Percentiles rank a stretch among this genome's conserved stretches.
These are phyloP conservation scores for Schrenkiella parvula DNA, from an alignment of 345 rosid genomes.

Conservation along the genomic window DNA sequence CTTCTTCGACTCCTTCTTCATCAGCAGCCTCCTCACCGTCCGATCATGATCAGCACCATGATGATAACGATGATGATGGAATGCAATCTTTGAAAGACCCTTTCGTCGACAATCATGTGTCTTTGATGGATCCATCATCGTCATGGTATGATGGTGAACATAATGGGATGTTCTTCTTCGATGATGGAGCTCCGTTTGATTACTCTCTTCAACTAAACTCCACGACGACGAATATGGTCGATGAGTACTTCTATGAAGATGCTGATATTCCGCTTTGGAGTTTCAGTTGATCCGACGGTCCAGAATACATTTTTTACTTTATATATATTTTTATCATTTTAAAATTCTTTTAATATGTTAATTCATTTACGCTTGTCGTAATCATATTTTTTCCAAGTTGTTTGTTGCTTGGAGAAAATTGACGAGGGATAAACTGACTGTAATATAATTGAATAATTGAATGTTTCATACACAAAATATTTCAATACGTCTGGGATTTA, in stretches of 20 bases:
- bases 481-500: background rate
- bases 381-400: background rate
- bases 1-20: conserved; percentile 21
- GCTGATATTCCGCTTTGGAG: conserved; percentile 77
- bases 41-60: conserved; percentile 12
- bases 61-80: conserved; percentile 41
- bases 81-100: conserved; percentile 37
- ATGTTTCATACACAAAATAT: background rate
- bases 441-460: background rate
- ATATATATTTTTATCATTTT: conserved; percentile 10
- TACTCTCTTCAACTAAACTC: conserved; percentile 28
- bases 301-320: background rate
- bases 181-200: conserved; percentile 38
- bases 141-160: conserved; percentile 38
- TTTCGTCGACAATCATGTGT: conserved; percentile 23
- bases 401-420: conserved; percentile 23
- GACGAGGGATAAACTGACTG: conserved; percentile 9
- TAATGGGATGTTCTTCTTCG: conserved; percentile 38
- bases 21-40: conserved; percentile 37
- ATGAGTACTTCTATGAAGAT: conserved; percentile 61
- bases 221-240: conserved; percentile 16
- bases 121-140: conserved; percentile 36
- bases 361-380: conserved; percentile 12
- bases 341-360: conserved; percentile 16
- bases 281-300: conserved; percentile 47